Base-by-base conservation (phyloP, 1,284 basidiomycete species). In the Ganoderma resinaceum region DNA sequence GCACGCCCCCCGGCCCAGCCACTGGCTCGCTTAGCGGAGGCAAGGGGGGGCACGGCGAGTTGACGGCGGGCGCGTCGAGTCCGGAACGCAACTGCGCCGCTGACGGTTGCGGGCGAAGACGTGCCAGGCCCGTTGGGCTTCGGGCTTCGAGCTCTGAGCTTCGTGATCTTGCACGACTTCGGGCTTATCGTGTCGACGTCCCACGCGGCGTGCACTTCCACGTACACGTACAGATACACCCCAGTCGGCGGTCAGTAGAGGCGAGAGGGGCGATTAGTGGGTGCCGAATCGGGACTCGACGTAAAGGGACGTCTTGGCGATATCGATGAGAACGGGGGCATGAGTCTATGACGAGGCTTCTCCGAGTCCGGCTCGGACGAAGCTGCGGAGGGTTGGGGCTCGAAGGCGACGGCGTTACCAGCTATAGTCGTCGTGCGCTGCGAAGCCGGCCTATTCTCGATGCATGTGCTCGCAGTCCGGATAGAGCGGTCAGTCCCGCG, bases 71-170 rank as follows among this genome's bases (percentile, higher is more conserved):
- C 60, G 29, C 40, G 59, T 31, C 60, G 46, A 49, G 46, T 3
- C 46, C 60, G 60, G 40, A 33, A 38, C 60, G 60, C 60, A 46
- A 38, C 43, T 61, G 60, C 60, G 60, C 29, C 23, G 60, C 26
- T 12, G 23, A 31, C 40, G 26, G 37, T n/a, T 23, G 23, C 46
- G 31, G 18, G 12, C 29, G 52, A 55, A 55, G 31, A 7, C 16
- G 1, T 2, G 20, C 11, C 52, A 55, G 29, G 33, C 31, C 29
- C 6, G 37, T 2, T 8, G 37, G 29, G 14, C 29, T 18, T 33
- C 52, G 16, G 18, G 29, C 29, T 18, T 46, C 43, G 43, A 46
- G 29, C 29, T 18, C 23, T n/a, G 43, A 46, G 46, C 20, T 49
- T n/a, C 23, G 46, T 49, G 52, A 33, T 55, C 29, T 1, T 33